phyloP scores from a whole-genome alignment of 2,329 filamentous ascomycete species.

The Cytospora piceicola region DNA sequence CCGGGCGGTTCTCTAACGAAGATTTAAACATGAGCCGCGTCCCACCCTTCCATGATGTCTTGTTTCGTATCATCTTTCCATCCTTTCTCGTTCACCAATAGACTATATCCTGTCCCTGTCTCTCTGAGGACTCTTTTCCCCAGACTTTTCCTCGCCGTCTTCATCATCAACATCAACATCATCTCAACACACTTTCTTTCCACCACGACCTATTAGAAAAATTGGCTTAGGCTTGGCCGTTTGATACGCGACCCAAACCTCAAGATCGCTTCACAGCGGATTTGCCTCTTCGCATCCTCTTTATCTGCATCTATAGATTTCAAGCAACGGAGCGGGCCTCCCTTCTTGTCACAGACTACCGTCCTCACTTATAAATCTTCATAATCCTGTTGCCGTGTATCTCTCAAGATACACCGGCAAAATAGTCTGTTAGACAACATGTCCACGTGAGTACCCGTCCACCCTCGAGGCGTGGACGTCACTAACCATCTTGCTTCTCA shows the following conservation, averaged over 20 bases:
- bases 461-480: conserved; percentile 8
- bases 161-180: conserved; percentile 8
- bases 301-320: conserved; percentile 11
- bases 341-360: conserved; percentile 21
- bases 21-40: conserved; percentile 31
- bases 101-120: background rate
- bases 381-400: conserved; percentile 28
- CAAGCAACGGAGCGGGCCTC: conserved; percentile 30
- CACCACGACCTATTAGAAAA: conserved; percentile 21
- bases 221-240: conserved; percentile 28
- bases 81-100: conserved; percentile 18
- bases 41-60: conserved; percentile 21
- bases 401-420: conserved; percentile 15
- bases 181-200: conserved; percentile 12
- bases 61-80: conserved; percentile 24
- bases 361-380: conserved; percentile 16
- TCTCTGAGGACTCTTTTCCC: conserved; percentile 5
- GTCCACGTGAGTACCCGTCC: conserved; percentile 46
- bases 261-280: conserved; percentile 26
- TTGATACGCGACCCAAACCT: conserved; percentile 30
- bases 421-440: conserved; percentile 39
- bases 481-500: conserved; percentile 35
- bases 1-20: conserved; percentile 27
- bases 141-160: conserved; percentile 22
- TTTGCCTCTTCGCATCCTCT: conserved; percentile 1